Conservation (phyloP, 1,139 yeast species). For the Blastobotrys aristatus region DNA sequence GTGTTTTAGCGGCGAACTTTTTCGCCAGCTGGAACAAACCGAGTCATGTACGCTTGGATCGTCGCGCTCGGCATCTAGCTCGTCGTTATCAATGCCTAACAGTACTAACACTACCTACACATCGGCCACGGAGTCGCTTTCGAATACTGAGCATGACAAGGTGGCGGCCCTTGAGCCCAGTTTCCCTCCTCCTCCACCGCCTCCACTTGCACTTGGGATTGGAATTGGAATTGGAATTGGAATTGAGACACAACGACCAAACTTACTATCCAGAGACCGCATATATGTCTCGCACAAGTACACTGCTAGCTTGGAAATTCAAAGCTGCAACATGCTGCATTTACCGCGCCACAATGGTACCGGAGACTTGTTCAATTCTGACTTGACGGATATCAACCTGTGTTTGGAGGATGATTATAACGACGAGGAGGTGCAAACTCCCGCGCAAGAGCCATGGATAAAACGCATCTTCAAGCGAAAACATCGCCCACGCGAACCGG, state of each 20-base stretch:
- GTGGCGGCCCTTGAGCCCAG: too few relatives aligned
- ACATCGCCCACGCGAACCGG: too few relatives aligned
- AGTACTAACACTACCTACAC: not conserved
- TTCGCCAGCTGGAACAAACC: not conserved
- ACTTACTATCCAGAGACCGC: too few relatives aligned
- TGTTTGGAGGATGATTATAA: slow-evolving; percentile 2
- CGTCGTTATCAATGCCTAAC: not conserved
- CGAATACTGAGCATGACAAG: not conserved
- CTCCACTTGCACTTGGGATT: too few relatives aligned
- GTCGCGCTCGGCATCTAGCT: too few relatives aligned
- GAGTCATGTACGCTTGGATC: too few relatives aligned
- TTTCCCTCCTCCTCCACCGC: not conserved
- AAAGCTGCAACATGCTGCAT: not conserved
- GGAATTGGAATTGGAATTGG: too few relatives aligned
- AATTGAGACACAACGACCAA: too few relatives aligned
- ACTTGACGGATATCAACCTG: not conserved
- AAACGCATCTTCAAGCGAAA: too few relatives aligned
- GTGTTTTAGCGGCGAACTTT: not conserved
- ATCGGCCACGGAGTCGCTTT: too few relatives aligned
- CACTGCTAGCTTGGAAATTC: not conserved
- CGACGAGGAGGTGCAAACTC: not conserved
- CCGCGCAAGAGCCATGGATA: not conserved
- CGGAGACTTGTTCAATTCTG: slow-evolving; percentile 2
- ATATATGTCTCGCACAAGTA: not conserved
- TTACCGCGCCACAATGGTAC: slow-evolving; percentile 4